Percentiles rank a stretch among this genome's conserved stretches.
Conservation (phyloP, 768 basidiomycete genomes). For the Leccinum uliginosum region DNA sequence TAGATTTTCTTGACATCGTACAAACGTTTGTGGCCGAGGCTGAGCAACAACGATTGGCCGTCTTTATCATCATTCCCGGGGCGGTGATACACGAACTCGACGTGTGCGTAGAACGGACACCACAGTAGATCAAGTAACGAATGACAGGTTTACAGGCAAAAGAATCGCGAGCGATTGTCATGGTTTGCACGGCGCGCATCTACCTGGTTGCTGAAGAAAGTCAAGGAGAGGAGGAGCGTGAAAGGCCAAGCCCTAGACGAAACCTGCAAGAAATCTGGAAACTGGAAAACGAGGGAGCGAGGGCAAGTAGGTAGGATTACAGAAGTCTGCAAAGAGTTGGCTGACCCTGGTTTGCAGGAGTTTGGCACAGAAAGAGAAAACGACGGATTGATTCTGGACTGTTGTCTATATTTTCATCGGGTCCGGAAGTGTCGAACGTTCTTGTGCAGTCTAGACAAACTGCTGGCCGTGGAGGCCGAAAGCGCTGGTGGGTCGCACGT, state of each 20-base stretch:
- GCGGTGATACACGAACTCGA: constrained; percentile 78
- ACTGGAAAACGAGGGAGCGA: constrained; percentile 51
- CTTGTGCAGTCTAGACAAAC: constrained; percentile 66
- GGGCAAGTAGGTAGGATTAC: constrained; percentile 36
- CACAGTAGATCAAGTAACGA: not conserved
- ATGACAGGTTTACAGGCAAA: constrained; percentile 30
- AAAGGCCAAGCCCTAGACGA: constrained; percentile 62
- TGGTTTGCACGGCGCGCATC: constrained; percentile 71
- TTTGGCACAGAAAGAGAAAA: constrained; percentile 43
- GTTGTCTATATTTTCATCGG: constrained; percentile 56
- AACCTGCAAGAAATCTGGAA: constrained; percentile 55
- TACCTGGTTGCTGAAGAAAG: constrained; percentile 60
- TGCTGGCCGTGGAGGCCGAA: constrained; percentile 53
- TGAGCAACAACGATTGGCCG: constrained; percentile 44
- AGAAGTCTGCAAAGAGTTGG: not conserved
- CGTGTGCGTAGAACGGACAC: constrained; percentile 38
- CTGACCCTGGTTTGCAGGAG: constrained; percentile 13
- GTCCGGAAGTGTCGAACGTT: constrained; percentile 44
- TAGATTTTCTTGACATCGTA: constrained; percentile 62
- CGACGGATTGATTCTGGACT: constrained; percentile 73
- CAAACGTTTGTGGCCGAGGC: constrained; percentile 62
- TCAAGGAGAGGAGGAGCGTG: constrained; percentile 51
- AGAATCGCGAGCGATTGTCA: constrained; percentile 39
- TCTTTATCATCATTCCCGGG: constrained; percentile 65
- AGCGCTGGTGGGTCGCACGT: constrained; percentile 36